phyloP scores from a whole-genome alignment of 2,329 filamentous ascomycete genomes.

The Rhynchosporium agropyri region DNA sequence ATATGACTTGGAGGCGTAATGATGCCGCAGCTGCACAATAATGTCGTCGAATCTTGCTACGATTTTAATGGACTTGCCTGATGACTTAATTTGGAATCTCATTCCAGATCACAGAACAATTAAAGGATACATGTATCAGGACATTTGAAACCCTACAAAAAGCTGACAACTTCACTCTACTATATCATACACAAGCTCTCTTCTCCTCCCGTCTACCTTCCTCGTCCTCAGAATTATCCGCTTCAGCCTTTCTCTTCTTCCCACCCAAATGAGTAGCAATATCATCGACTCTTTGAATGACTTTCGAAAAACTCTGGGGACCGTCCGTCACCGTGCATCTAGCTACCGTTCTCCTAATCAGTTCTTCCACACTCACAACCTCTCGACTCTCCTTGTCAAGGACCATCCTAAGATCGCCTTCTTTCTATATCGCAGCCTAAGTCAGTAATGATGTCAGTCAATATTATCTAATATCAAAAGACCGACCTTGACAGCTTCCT shows the following conservation, averaged over 20 bases:
- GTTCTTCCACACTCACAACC: conserved; percentile 61
- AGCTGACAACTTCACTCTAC: not conserved
- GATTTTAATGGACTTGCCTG: too few relatives aligned
- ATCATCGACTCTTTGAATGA: too few relatives aligned
- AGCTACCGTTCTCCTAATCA: conserved; percentile 50
- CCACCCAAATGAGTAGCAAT: not conserved
- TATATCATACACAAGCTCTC: conserved; percentile 4
- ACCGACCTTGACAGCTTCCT: conserved; percentile 30
- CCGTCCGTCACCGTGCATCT: not conserved
- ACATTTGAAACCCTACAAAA: not conserved
- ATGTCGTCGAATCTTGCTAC: too few relatives aligned
- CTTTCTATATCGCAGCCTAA: conserved; percentile 1
- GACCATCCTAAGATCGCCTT: conserved; percentile 31
- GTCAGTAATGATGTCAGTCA: not conserved
- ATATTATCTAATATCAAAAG: not conserved
- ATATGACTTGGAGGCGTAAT: too few relatives aligned
- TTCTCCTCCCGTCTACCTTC: not conserved
- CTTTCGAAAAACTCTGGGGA: too few relatives aligned
- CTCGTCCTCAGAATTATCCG: not conserved
- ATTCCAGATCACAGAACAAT: too few relatives aligned
- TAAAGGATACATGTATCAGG: not conserved
- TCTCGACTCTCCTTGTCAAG: conserved; percentile 62
- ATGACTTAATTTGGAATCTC: too few relatives aligned
- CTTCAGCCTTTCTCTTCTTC: not conserved
- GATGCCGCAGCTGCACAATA: too few relatives aligned